These are phyloP conservation scores for Backusella liffmaniae DNA, from an alignment of 192 early-diverging fungal species.

Conservation along the genomic window DNA sequence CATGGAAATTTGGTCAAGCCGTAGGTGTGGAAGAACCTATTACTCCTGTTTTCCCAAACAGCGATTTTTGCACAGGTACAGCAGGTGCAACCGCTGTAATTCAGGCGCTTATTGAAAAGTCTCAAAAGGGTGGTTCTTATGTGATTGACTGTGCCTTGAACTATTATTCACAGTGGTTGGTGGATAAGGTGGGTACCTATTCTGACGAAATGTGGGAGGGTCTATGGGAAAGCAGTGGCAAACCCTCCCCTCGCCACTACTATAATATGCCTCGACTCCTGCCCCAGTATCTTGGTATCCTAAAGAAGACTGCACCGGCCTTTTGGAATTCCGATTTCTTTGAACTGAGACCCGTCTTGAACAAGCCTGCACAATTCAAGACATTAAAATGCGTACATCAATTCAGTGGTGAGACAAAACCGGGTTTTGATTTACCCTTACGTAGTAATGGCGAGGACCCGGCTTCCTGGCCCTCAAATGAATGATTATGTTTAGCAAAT, in stretches of 20 bases:
- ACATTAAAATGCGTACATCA: neutral
- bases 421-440: neutral
- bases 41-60: neutral
- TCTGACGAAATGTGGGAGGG: neutral
- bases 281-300: neutral
- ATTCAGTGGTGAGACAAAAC: neutral
- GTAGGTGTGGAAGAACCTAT: conserved; percentile 1
- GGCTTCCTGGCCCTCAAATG: neutral
- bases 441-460: neutral
- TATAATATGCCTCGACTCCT: neutral
- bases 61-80: neutral
- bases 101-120: neutral
- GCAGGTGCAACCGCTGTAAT: neutral
- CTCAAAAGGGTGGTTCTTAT: conserved; percentile 14
- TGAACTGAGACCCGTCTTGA: neutral
- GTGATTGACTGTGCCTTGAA: conserved; percentile 12
- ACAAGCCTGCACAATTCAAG: neutral
- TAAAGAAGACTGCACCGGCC: neutral
- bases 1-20: conserved; percentile 2
- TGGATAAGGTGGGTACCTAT: conserved; percentile 14
- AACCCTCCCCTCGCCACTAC: neutral
- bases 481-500: too few relatives aligned
- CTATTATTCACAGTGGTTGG: conserved; percentile 11
- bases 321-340: neutral
- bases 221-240: neutral